A percentile compares a stretch with the other conserved stretches of the same genome.
Evolutionary conservation across 169 alveolate genomes (phyloP).

Genomic region (Cystoisospora suis): DNA sequence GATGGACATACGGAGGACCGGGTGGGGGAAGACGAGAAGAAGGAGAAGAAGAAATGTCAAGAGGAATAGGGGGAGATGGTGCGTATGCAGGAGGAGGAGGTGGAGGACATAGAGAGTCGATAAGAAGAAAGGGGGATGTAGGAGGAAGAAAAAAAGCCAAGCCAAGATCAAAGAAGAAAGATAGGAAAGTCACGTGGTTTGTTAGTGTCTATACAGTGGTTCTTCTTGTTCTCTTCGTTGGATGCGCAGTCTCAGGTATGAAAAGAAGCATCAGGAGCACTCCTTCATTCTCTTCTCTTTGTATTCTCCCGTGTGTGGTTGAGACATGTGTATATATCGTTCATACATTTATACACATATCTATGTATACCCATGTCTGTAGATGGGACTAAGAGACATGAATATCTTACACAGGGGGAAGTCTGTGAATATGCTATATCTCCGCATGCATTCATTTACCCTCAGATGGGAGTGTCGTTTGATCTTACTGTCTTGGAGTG

Average conservation of each 20-base stretch:
- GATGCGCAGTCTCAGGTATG: neutral
- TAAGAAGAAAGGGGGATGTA: neutral
- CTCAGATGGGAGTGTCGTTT: no score
- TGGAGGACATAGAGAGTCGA: neutral
- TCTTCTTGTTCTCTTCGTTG: conserved; percentile 10
- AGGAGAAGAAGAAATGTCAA: neutral
- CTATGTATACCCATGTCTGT: no score
- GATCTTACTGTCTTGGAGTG: no score
- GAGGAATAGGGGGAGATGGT: neutral
- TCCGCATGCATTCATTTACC: no score
- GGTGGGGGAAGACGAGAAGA: neutral
- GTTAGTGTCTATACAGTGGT: neutral
- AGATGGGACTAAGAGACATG: no score
- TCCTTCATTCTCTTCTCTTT: no score
- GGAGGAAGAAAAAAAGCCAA: neutral
- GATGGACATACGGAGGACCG: neutral
- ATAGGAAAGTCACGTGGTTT: neutral
- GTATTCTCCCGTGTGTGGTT: no score
- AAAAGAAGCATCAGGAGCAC: no score
- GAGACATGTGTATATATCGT: no score
- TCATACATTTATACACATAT: no score
- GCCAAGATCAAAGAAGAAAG: neutral
- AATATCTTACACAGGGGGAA: no score
- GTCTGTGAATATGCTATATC: no score
- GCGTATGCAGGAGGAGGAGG: neutral